These are phyloP conservation scores for Prinsepia uniflora DNA, from an alignment of 306 rosid species.

Conservation along the genomic window DNA sequence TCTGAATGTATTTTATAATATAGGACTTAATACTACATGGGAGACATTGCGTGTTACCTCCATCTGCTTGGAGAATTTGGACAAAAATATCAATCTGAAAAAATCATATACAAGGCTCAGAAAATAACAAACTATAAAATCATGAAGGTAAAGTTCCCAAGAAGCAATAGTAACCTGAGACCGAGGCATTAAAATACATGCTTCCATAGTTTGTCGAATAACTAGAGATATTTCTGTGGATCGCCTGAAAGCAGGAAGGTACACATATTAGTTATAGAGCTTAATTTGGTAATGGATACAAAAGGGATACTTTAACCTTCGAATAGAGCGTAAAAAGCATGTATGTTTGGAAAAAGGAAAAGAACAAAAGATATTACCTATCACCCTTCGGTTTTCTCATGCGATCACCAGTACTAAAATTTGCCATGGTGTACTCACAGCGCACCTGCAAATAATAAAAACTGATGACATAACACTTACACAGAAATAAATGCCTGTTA, in stretches of 20 bases:
- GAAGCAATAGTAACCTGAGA: constrained; percentile 62
- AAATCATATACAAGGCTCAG: constrained; percentile 18
- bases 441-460: constrained; percentile 48
- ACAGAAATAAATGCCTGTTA: background rate
- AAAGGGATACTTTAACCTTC: background rate
- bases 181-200: constrained; percentile 78
- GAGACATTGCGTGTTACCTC: constrained; percentile 45
- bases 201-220: constrained; percentile 90
- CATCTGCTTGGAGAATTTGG: constrained; percentile 96
- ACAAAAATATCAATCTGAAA: constrained; percentile 86
- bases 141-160: constrained; percentile 25
- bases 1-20: constrained; percentile 1
- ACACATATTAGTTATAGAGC: constrained; percentile 11
- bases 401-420: constrained; percentile 93
- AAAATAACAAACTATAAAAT: constrained; percentile 11
- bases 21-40: background rate
- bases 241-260: constrained; percentile 50
- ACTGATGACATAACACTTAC: constrained; percentile 1
- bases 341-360: background rate
- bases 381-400: constrained; percentile 87
- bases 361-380: constrained; percentile 40
- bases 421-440: constrained; percentile 90
- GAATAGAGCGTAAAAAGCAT: background rate
- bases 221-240: constrained; percentile 91
- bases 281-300: background rate